Conservation (phyloP, 2,329 filamentous ascomycete genomes). For the Epichloe sibirici region DNA sequence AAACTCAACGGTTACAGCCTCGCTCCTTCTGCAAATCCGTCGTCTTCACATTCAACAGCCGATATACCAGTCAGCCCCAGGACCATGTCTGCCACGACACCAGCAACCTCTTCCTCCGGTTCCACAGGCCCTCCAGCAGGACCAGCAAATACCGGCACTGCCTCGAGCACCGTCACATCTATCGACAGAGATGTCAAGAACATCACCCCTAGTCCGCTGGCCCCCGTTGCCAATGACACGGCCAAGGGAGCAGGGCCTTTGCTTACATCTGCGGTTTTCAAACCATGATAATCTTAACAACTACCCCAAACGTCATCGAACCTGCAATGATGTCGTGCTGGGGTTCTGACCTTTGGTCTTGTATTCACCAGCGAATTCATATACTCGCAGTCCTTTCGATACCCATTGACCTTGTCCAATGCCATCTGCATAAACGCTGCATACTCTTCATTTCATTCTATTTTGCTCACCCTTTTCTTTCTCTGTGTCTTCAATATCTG, state of each 20-base stretch:
- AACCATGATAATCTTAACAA: constrained; percentile 18
- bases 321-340: background rate
- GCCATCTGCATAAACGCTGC: background rate
- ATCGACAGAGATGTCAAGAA: background rate
- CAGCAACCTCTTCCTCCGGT: constrained; percentile 14
- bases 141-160: background rate
- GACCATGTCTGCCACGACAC: background rate
- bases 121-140: constrained; percentile 19
- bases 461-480: background rate
- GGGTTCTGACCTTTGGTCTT: too few species aligned
- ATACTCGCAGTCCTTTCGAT: background rate
- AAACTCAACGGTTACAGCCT: constrained; percentile 25
- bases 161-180: background rate
- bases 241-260: constrained; percentile 23
- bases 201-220: background rate
- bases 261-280: constrained; percentile 39
- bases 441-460: background rate
- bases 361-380: too few species aligned
- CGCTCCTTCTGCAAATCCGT: constrained; percentile 12
- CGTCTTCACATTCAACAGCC: background rate
- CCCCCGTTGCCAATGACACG: constrained; percentile 1
- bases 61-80: constrained; percentile 6
- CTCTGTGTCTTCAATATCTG: background rate
- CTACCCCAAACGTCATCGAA: too few species aligned
- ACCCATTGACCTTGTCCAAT: background rate